Evolutionary conservation across 352 stramenopile genomes (phyloP), one percentile per base, ranked within the genome.

Genomic region (Globisporangium irregulare): DNA sequence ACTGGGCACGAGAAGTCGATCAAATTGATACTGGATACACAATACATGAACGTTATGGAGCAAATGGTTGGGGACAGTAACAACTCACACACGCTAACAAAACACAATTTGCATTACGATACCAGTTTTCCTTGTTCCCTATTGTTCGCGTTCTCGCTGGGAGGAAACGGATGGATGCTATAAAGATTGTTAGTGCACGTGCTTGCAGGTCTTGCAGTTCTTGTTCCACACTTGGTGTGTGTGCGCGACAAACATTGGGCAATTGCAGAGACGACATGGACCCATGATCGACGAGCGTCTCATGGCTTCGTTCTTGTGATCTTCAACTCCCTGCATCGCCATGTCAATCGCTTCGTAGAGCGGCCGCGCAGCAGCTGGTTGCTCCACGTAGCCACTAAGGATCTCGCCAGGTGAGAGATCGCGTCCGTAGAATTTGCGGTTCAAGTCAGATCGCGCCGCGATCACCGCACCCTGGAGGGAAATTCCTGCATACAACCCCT

Each of bases 401-500:
- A 93, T 75, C 25, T 74, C 73, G 18, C 70, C 77, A 0, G 80
- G 65, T 43, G 78, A 61, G n/a, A 89, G 60, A 32, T 91, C 78
- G n/a, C 75, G 78, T 14, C 91, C 90, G 73, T 98, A 98, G 74
- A 98, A 97, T 53, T 94, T 95, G 78, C 95, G 89, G 73, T 98
- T 98, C 32, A 98, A 71, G 24, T 95, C 76, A 34, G 86, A 76
- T 34, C 93, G 77, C 4, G 84, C 84, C 22, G 86, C 73, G 65
- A 98, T 92, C n/a, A 97, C 77, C 2, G 91, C 88, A 12, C 93
- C 92, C 70, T 97, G 90, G 22, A 98, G 74, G 1, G 87, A 96
- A 41, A 97, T 86, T 8, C 94, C 94, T 0, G 89, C 92, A 73
- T 94, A 98, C 12, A 98, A 71, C n/a, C 94, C 94, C 59, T 97